Evolutionary conservation across 2,329 filamentous ascomycete genomes (phyloP).

Genomic region (Trichothecium roseum): DNA sequence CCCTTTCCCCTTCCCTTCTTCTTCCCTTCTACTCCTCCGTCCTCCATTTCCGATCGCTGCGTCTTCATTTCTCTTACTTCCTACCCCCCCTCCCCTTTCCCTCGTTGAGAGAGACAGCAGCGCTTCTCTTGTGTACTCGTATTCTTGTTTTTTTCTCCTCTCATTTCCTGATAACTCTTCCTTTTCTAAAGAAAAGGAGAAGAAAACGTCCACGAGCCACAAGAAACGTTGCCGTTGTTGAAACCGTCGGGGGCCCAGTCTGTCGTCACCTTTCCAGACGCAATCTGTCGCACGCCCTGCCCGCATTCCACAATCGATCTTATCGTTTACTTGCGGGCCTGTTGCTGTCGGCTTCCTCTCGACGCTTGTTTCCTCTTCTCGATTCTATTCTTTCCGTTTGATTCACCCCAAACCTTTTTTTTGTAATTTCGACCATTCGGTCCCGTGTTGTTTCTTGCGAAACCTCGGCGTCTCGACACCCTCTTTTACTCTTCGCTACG

Average conservation of each 20-base stretch:
- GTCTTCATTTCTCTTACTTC: conserved; percentile 10
- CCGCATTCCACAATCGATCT: not conserved
- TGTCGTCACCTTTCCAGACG: conserved; percentile 3
- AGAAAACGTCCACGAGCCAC: too few species aligned
- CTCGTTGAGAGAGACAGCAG: conserved; percentile 10
- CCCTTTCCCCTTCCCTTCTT: conserved; percentile 10
- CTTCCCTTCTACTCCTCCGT: conserved; percentile 5
- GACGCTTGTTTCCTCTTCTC: conserved; percentile 14
- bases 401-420: conserved; percentile 9
- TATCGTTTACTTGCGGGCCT: conserved; percentile 4
- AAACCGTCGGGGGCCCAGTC: not conserved
- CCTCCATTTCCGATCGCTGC: conserved; percentile 8
- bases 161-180: not conserved
- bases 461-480: conserved; percentile 10
- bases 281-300: conserved; percentile 5
- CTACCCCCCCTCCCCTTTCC: conserved; percentile 17
- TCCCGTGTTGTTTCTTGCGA: conserved; percentile 14
- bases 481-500: conserved; percentile 10
- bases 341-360: conserved; percentile 2
- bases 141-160: conserved; percentile 3
- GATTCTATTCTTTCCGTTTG: conserved; percentile 8
- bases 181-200: too few species aligned
- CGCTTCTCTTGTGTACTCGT: conserved; percentile 10
- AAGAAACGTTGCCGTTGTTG: conserved; percentile 1
- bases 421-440: too few species aligned